A percentile compares a stretch with the other conserved stretches of the same genome.
Conservation (phyloP, 2,329 filamentous ascomycete genomes). For the Didymella keratinophila region DNA sequence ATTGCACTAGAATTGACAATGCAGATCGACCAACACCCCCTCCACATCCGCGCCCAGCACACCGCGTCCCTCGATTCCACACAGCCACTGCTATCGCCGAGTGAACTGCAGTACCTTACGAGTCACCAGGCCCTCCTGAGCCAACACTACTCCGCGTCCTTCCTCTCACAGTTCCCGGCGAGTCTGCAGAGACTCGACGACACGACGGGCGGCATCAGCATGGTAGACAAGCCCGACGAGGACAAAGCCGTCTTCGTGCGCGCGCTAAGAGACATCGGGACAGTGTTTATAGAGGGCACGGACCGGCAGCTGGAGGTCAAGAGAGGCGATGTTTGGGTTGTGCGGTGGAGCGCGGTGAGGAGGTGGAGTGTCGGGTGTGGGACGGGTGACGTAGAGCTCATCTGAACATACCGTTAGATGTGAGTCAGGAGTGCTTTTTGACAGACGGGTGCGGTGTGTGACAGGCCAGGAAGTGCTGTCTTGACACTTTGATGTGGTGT, state of each 20-base stretch:
- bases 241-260: conserved; percentile 86
- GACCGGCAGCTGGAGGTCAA: conserved; percentile 60
- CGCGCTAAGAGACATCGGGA: conserved; percentile 67
- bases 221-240: conserved; percentile 87
- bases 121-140: conserved; percentile 85
- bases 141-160: conserved; percentile 84
- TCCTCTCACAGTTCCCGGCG: conserved; percentile 81
- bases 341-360: conserved; percentile 64
- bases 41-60: conserved; percentile 71
- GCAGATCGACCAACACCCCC: conserved; percentile 77
- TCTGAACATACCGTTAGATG: conserved; percentile 36
- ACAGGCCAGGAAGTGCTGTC: background rate
- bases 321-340: conserved; percentile 65
- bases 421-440: background rate
- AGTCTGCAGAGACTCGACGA: conserved; percentile 87
- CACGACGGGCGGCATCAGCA: conserved; percentile 84
- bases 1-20: too few relatives aligned
- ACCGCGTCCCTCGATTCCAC: conserved; percentile 59
- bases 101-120: conserved; percentile 82
- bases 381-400: conserved; percentile 76
- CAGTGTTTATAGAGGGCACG: conserved; percentile 66
- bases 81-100: conserved; percentile 67
- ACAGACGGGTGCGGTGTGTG: background rate
- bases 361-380: conserved; percentile 64
- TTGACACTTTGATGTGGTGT: conserved; percentile 11